Evolutionary conservation across 352 stramenopile genomes (phyloP), one percentile per base, ranked within the genome.

Genomic region (Phytopythium delawarense): DNA sequence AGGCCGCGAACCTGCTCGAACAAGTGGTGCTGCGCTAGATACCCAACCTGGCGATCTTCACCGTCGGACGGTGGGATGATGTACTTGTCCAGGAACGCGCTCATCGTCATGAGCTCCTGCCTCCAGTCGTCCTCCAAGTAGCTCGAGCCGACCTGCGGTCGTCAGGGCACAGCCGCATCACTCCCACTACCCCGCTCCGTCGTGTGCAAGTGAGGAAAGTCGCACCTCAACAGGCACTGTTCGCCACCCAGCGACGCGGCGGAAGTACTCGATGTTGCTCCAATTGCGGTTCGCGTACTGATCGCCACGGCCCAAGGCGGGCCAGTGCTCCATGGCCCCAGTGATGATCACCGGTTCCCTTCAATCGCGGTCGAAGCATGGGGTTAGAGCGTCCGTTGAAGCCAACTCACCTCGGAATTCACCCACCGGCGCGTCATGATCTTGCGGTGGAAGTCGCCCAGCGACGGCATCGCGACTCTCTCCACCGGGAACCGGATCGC

Each of bases 21-120:
- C 34, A 97, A 80, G 57, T 89, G 76, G 45, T 97, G 88, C 66
- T 97, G 90, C 0, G 90, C 90, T 40, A 97, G 65, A 59, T 97
- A 97, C 5, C 82, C 89, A 6, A 82, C 57, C 25, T 13, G 23
- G 21, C 45, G 23, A 42, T 32, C 23, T 46, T 66, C 45, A 28
- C 18, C 4, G 30, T 25, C 9, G 40, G 11, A 12, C 21, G 25
- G n/a, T n/a, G 57, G 53, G n/a, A 69, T 37, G 35, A 89, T 87
- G 70, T 78, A 69, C 30, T 61, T 62, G 67, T 94, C 83, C 11
- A 94, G 71, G 57, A 94, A 94, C 42, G 85, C 79, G 55, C 87
- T 89, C 51, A 94, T 44, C 0, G 83, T 90, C 80, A 94, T 92
- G 49, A 94, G 79, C 51, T 88, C 69, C 63, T 92, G 83, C 1